These are phyloP conservation scores for Ophiostoma perfectum DNA, from an alignment of 2,329 filamentous ascomycete genomes.

Conservation along the genomic window DNA sequence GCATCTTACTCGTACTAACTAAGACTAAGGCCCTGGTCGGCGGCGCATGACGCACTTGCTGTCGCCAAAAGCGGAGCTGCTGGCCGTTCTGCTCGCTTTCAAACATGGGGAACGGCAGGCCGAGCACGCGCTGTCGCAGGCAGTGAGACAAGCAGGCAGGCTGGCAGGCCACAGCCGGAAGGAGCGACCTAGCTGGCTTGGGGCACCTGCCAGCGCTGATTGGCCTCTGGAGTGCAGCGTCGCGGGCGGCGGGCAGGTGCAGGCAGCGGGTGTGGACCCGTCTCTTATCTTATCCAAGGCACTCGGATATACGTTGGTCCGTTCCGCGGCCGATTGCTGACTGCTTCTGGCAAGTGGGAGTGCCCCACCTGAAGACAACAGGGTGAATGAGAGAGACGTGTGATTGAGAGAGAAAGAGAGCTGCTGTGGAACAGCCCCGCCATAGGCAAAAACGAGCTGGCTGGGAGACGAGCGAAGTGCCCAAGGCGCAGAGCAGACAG, in stretches of 20 bases:
- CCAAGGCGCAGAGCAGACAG: too few species aligned
- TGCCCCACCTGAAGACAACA: neutral
- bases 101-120: neutral
- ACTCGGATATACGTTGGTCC: neutral
- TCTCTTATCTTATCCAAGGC: neutral
- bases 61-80: neutral
- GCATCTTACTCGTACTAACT: neutral
- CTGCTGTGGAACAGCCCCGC: conserved; percentile 7
- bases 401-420: neutral
- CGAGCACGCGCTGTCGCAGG: too few species aligned
- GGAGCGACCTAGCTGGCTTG: too few species aligned
- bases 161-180: too few species aligned
- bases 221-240: too few species aligned
- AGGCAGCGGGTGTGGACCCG: too few species aligned
- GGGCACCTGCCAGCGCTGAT: too few species aligned
- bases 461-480: neutral
- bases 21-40: neutral
- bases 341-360: neutral
- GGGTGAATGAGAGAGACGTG: neutral
- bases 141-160: too few species aligned
- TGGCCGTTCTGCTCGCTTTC: neutral
- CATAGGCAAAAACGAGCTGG: conserved; percentile 7
- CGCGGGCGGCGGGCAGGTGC: too few species aligned
- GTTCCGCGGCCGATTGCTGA: neutral
- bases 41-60: neutral